phyloP scores from a whole-genome alignment of 495 filamentous ascomycete species.

The Xylaria curta region DNA sequence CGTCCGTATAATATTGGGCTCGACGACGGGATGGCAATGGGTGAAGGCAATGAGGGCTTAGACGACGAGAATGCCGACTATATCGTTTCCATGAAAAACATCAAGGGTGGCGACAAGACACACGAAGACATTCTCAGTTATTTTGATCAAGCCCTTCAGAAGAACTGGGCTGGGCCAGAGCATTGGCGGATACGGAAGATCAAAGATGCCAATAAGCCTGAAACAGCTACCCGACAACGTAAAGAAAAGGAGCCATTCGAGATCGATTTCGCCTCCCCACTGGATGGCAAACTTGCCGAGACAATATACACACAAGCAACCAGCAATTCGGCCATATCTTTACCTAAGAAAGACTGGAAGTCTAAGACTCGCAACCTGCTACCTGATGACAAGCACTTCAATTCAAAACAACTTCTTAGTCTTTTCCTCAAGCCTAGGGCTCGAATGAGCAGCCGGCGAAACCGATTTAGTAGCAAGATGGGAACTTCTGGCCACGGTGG shows the following conservation, averaged over 20 bases:
- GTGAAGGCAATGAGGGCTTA: slow-evolving; percentile 66
- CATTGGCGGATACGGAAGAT: slow-evolving; percentile 97
- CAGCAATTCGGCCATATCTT: slow-evolving; percentile 78
- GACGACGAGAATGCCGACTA: slow-evolving; percentile 68
- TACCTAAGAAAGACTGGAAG: slow-evolving; percentile 94
- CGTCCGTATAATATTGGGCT: slow-evolving; percentile 62
- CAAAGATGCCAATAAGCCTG: slow-evolving; percentile 75
- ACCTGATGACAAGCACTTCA: slow-evolving; percentile 98
- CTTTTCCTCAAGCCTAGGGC: slow-evolving; percentile 96
- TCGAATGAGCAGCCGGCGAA: slow-evolving; percentile 64
- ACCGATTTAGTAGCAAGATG: slow-evolving; percentile 39
- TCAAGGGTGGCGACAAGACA: slow-evolving; percentile 62
- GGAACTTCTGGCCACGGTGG: slow-evolving; percentile 49
- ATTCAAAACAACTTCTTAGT: slow-evolving; percentile 83
- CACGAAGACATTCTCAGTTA: slow-evolving; percentile 95
- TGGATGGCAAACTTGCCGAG: slow-evolving; percentile 74
- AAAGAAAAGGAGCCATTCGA: slow-evolving; percentile 98
- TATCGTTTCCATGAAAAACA: slow-evolving; percentile 72
- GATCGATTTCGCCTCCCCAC: slow-evolving; percentile 82
- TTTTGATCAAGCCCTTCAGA: slow-evolving; percentile 92
- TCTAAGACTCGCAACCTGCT: slow-evolving; percentile 91
- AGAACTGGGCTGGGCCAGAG: slow-evolving; percentile 99
- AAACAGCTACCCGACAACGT: slow-evolving; percentile 62
- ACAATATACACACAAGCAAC: slow-evolving; percentile 83
- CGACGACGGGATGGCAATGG: slow-evolving; percentile 59